These are phyloP conservation scores for Tagetes patula DNA, from an alignment of 129 eudicot species.

Conservation along the genomic window DNA sequence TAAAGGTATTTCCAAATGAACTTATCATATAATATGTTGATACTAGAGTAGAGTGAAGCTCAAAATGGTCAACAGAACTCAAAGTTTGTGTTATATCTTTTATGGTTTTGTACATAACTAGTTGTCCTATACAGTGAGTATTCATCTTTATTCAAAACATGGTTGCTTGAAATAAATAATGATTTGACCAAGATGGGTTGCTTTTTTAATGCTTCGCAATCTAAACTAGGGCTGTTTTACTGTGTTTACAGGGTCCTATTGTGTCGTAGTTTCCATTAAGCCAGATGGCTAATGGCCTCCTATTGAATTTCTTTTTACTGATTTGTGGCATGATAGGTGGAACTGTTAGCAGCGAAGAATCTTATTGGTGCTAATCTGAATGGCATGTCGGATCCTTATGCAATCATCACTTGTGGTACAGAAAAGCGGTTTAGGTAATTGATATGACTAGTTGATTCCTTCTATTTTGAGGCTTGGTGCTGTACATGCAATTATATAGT, in stretches of 20 bases:
- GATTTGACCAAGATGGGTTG: slow-evolving; percentile 8
- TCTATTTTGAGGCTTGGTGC: background rate
- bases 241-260: slow-evolving; percentile 14
- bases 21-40: slow-evolving; percentile 5
- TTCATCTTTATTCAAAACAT: slow-evolving; percentile 1
- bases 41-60: slow-evolving; percentile 16
- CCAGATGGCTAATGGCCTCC: slow-evolving; percentile 10
- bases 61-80: slow-evolving; percentile 13
- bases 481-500: slow-evolving; percentile 13
- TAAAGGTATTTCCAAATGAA: slow-evolving; percentile 57
- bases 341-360: slow-evolving; percentile 90
- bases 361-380: slow-evolving; percentile 86
- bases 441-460: background rate
- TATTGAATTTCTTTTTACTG: slow-evolving; percentile 18
- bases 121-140: background rate
- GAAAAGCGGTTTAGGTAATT: slow-evolving; percentile 95
- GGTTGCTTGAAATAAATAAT: background rate
- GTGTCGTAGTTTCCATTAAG: slow-evolving; percentile 4
- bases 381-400: slow-evolving; percentile 99
- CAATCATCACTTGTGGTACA: slow-evolving; percentile 91
- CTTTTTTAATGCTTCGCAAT: background rate
- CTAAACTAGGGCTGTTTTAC: slow-evolving; percentile 11
- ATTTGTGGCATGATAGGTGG: slow-evolving; percentile 50
- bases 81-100: background rate
- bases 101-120: slow-evolving; percentile 6